Evolutionary conservation across 192 early-diverging fungal species (phyloP).

Genomic region (Phycomyces nitens): DNA sequence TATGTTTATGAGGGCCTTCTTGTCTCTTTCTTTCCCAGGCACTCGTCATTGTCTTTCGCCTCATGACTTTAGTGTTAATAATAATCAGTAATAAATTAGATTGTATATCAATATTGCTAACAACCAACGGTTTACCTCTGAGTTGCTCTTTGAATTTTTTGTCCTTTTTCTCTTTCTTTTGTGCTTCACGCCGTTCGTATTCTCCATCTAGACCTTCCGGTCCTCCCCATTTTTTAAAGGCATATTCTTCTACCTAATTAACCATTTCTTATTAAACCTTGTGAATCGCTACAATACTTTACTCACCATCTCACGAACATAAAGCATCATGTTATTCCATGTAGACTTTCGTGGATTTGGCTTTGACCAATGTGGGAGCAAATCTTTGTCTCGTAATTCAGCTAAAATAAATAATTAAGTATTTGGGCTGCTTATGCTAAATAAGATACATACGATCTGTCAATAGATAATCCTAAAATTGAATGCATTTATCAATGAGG

Average conservation of each 20-base stretch:
- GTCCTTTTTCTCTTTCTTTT: slow-evolving; percentile 81
- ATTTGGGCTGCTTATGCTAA: neutral
- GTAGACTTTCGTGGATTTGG: slow-evolving; percentile 94
- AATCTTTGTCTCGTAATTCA: slow-evolving; percentile 76
- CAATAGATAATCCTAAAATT: slow-evolving; percentile 80
- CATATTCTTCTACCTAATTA: slow-evolving; percentile 88
- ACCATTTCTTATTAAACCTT: neutral
- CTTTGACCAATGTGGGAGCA: slow-evolving; percentile 80
- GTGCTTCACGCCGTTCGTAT: slow-evolving; percentile 72
- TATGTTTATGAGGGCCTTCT: slow-evolving; percentile 69
- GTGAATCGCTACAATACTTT: neutral
- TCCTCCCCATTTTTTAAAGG: slow-evolving; percentile 89
- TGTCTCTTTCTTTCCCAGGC: slow-evolving; percentile 61
- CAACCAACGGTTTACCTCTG: slow-evolving; percentile 38
- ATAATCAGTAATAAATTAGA: neutral
- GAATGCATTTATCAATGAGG: neutral
- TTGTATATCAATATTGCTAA: neutral
- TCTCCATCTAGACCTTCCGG: slow-evolving; percentile 83
- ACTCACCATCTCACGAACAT: slow-evolving; percentile 70
- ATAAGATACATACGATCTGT: slow-evolving; percentile 69
- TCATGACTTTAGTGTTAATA: slow-evolving; percentile 52
- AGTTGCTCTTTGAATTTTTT: slow-evolving; percentile 80
- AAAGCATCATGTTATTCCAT: slow-evolving; percentile 97
- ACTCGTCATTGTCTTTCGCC: slow-evolving; percentile 75
- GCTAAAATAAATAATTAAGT: slow-evolving; percentile 30